phyloP scores from a whole-genome alignment of 2,329 filamentous ascomycete species.

The Diplodia mutila region DNA sequence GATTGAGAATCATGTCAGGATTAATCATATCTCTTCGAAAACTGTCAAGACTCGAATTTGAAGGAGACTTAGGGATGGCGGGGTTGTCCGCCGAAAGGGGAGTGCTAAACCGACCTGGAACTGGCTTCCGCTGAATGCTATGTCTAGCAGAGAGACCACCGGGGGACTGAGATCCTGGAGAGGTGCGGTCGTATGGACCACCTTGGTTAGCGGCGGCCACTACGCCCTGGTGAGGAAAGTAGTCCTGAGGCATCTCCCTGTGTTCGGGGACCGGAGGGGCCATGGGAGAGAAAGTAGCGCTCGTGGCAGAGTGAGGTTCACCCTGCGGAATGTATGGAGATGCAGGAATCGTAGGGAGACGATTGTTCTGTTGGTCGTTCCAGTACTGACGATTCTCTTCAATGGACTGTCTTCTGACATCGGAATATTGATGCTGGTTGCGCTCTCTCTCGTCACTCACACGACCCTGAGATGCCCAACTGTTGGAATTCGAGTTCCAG shows the following conservation, averaged over 20 bases:
- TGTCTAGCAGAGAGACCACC: conserved; percentile 9
- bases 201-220: conserved; percentile 30
- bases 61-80: conserved; percentile 39
- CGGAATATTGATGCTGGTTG: conserved; percentile 10
- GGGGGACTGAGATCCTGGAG: conserved; percentile 31
- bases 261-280: conserved; percentile 44
- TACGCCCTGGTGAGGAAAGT: conserved; percentile 25
- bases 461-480: conserved; percentile 32
- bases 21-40: conserved; percentile 51
- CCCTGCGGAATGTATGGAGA: conserved; percentile 48
- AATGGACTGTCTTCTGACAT: conserved; percentile 10
- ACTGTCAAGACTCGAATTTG: conserved; percentile 49
- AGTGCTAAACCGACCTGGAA: conserved; percentile 47
- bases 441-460: conserved; percentile 39
- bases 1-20: conserved; percentile 47
- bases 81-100: conserved; percentile 39
- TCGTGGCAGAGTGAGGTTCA: conserved; percentile 34
- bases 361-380: conserved; percentile 36
- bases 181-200: conserved; percentile 28
- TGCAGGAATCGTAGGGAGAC: conserved; percentile 52
- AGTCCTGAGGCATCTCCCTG: conserved; percentile 33
- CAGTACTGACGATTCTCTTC: conserved; percentile 19
- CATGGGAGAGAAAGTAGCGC: conserved; percentile 35
- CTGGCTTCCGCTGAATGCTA: conserved; percentile 43
- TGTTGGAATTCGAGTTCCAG: conserved; percentile 40